A percentile compares a stretch with the other conserved stretches of the same genome.
Evolutionary conservation across 2,329 filamentous ascomycete genomes (phyloP).

Genomic region (Phoma sp.): DNA sequence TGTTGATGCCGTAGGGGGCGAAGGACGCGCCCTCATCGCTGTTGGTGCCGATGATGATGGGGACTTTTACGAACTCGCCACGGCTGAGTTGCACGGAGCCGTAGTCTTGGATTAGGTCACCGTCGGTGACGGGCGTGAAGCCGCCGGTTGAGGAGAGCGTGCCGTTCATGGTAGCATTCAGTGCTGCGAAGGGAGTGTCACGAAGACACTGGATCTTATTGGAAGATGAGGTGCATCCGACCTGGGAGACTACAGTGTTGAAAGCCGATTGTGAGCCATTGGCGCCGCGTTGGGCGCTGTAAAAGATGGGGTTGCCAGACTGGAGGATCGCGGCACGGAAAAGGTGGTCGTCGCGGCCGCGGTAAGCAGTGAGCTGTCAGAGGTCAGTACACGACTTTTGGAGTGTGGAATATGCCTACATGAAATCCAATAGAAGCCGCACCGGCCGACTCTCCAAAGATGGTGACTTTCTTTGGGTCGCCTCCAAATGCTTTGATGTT

Average conservation of each 20-base stretch:
- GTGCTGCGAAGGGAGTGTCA: constrained; percentile 61
- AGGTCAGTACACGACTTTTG: constrained; percentile 42
- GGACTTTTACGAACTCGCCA: constrained; percentile 67
- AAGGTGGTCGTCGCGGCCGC: constrained; percentile 55
- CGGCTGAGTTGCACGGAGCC: constrained; percentile 59
- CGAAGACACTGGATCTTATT: constrained; percentile 58
- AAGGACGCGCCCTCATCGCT: constrained; percentile 68
- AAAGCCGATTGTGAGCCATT: constrained; percentile 27
- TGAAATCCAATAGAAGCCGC: constrained; percentile 39
- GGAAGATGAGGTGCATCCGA: constrained; percentile 21
- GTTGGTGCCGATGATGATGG: constrained; percentile 67
- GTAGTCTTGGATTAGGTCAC: constrained; percentile 60
- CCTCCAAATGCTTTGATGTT: constrained; percentile 58
- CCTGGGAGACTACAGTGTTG: constrained; percentile 34
- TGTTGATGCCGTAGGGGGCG: constrained; percentile 60
- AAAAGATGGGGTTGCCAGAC: constrained; percentile 45
- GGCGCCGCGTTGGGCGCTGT: constrained; percentile 16
- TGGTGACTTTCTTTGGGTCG: constrained; percentile 56
- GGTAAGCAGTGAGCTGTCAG: constrained; percentile 52
- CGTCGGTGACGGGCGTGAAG: constrained; percentile 58
- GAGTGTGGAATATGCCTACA: constrained; percentile 34
- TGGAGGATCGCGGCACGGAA: constrained; percentile 55
- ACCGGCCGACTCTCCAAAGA: constrained; percentile 46
- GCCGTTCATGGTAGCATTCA: constrained; percentile 60
- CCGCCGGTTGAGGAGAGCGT: constrained; percentile 33